These are phyloP conservation scores for Raphanus sativus DNA, from an alignment of 345 rosid genomes.

Conservation along the genomic window DNA sequence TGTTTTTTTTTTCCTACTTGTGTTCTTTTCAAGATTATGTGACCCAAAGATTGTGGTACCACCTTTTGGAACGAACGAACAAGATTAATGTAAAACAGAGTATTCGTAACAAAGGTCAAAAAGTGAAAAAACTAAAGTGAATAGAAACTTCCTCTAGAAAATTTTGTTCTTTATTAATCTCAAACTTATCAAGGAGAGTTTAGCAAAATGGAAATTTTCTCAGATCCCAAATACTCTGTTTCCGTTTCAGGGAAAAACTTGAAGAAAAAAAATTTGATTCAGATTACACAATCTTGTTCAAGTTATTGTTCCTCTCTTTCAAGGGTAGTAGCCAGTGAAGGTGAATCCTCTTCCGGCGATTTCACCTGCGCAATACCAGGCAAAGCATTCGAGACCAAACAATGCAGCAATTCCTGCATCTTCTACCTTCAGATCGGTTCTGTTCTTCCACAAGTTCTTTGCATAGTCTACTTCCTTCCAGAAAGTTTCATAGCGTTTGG, in stretches of 20 bases:
- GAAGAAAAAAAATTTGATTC: slow-evolving; percentile 2
- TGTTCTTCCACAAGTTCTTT: slow-evolving; percentile 69
- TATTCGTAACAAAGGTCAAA: not conserved
- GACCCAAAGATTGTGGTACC: not conserved
- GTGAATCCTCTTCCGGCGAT: slow-evolving; percentile 85
- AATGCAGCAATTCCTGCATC: slow-evolving; percentile 77
- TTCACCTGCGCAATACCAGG: slow-evolving; percentile 89
- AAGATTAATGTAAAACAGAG: not conserved
- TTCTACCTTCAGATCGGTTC: slow-evolving; percentile 68
- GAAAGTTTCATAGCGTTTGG: slow-evolving; percentile 61
- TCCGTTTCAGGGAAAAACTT: slow-evolving; percentile 26
- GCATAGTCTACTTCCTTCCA: slow-evolving; percentile 72
- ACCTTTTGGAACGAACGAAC: too few species aligned
- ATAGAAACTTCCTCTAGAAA: not conserved
- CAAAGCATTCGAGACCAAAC: slow-evolving; percentile 88
- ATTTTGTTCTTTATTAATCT: not conserved
- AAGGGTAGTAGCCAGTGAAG: slow-evolving; percentile 79
- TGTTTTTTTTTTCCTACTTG: not conserved
- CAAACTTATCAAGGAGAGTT: not conserved
- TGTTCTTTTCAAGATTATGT: not conserved
- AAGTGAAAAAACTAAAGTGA: not conserved
- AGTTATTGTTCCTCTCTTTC: slow-evolving; percentile 42
- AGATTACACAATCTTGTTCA: slow-evolving; percentile 34
- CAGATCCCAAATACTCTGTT: slow-evolving; percentile 21
- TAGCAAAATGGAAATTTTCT: slow-evolving; percentile 18